These are phyloP conservation scores for Sarcodon aspratus DNA, from an alignment of 768 basidiomycete species.

Conservation along the genomic window DNA sequence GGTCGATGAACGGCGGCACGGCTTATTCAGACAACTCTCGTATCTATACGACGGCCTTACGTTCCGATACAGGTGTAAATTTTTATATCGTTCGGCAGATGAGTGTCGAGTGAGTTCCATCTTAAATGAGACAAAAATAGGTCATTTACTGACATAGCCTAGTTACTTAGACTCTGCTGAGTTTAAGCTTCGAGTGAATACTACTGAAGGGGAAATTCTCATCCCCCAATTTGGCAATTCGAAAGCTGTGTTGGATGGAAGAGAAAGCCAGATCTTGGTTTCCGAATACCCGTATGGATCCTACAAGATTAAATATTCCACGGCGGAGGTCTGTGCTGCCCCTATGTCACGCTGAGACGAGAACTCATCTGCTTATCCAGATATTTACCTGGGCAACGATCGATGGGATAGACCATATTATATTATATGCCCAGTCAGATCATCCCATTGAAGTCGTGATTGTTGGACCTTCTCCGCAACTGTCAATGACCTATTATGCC, in stretches of 20 bases:
- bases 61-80: conserved; percentile 10
- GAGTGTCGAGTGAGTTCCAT: conserved; percentile 4
- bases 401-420: conserved; percentile 8
- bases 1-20: conserved; percentile 5
- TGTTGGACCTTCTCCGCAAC: background rate
- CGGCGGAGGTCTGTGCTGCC: conserved; percentile 6
- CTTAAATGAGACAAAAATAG: background rate
- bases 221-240: conserved; percentile 9
- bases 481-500: background rate
- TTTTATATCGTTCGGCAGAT: conserved; percentile 18
- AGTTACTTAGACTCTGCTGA: conserved; percentile 3
- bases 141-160: background rate
- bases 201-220: conserved; percentile 9
- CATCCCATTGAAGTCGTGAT: conserved; percentile 11
- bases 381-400: conserved; percentile 9
- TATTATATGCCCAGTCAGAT: conserved; percentile 11
- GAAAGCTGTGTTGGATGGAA: conserved; percentile 8
- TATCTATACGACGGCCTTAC: conserved; percentile 14
- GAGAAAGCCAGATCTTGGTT: conserved; percentile 14
- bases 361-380: background rate
- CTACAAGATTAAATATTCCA: conserved; percentile 9
- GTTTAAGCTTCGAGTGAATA: conserved; percentile 12
- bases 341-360: background rate
- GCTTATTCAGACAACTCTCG: conserved; percentile 7
- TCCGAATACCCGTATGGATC: conserved; percentile 14